Conservation (phyloP, 108 stramenopile genomes). For the Cyclotella sp. region DNA sequence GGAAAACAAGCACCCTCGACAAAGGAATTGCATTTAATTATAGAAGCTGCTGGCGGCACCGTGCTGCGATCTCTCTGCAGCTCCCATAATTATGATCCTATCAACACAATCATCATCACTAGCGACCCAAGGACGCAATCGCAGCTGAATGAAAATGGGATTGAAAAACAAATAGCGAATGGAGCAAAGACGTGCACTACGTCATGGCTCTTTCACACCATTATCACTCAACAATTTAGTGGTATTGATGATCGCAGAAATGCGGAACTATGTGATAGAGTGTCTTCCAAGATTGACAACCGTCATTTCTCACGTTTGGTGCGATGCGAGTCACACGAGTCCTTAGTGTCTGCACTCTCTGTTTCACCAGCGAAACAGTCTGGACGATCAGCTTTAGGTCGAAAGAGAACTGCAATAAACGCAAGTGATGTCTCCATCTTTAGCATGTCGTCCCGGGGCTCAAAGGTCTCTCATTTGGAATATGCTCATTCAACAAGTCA, state of each 20-base stretch:
- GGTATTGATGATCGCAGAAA: conserved; percentile 15
- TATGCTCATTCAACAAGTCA: conserved; percentile 3
- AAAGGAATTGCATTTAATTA: conserved; percentile 44
- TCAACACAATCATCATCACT: conserved; percentile 49
- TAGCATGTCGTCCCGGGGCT: conserved; percentile 19
- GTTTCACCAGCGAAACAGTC: conserved; percentile 13
- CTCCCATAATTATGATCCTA: conserved; percentile 31
- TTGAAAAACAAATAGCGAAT: conserved; percentile 11
- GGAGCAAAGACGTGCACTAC: conserved; percentile 47
- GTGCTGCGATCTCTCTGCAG: conserved; percentile 40
- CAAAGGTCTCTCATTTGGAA: conserved; percentile 36
- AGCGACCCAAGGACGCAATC: conserved; percentile 44
- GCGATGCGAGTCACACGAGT: conserved; percentile 19
- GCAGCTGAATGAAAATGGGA: conserved; percentile 40
- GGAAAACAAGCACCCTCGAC: conserved; percentile 49
- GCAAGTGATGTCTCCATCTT: background rate
- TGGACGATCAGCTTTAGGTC: background rate
- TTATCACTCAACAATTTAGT: conserved; percentile 45
- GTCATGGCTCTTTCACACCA: conserved; percentile 57
- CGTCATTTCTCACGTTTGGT: conserved; percentile 52
- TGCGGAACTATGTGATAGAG: background rate
- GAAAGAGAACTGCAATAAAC: background rate
- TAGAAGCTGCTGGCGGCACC: conserved; percentile 58
- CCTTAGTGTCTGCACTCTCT: conserved; percentile 15
- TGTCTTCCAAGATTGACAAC: background rate